Evolutionary conservation across 345 rosid genomes (phyloP).

Genomic region (Syzygium grande): DNA sequence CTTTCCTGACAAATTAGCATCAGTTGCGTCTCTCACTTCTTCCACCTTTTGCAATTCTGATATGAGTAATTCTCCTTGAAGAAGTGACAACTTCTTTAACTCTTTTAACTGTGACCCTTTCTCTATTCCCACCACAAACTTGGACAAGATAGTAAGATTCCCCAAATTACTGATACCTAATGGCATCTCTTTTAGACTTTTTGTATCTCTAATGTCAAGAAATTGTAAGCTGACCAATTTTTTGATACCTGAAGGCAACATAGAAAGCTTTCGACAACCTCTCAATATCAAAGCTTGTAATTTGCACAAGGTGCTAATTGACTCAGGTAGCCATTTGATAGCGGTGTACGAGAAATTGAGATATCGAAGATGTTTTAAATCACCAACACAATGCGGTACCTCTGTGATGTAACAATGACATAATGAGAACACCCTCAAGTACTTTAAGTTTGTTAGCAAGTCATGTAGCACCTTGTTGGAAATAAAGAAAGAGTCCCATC

Average conservation of each 20-base stretch:
- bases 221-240: neutral
- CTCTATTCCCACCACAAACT: neutral
- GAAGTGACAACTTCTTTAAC: neutral
- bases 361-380: neutral
- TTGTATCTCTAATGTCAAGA: neutral
- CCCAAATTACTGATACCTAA: accelerated
- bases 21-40: accelerated
- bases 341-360: neutral
- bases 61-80: neutral
- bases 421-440: neutral
- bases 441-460: neutral
- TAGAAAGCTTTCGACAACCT: neutral
- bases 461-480: neutral
- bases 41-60: neutral
- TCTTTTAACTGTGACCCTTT: neutral
- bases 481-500: accelerated
- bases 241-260: neutral
- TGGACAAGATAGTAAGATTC: neutral
- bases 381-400: neutral
- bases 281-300: neutral
- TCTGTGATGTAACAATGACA: neutral
- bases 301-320: neutral
- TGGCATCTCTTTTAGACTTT: neutral
- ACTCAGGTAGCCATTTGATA: neutral
- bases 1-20: neutral